Evolutionary conservation across 78 protist genomes (phyloP), one percentile per base, ranked within the genome.

Genomic region (Cavenderia fasciculata): DNA sequence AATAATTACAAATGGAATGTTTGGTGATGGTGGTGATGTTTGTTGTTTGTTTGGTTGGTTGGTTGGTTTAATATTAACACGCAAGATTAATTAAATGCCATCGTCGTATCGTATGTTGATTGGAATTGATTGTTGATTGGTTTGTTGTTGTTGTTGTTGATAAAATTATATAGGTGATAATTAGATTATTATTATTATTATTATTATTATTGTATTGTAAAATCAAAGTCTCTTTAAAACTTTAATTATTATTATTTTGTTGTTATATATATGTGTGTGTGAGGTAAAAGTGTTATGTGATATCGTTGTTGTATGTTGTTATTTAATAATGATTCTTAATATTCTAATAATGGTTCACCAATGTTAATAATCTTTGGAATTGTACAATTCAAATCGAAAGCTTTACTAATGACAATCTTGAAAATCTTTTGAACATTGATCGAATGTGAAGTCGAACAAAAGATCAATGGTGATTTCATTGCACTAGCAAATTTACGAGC

Each of bases 381-480:
- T n/a, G 72, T 93, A 86, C 94, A 79, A 74, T 74, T 84, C 54
- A 97, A 85, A 43, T 95, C 97, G 74, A 97, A 97, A 8, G 95
- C 96, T 69, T 94, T 93, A 56, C 94, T 59, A 43, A 96, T 87
- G 3, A 96, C 94, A 46, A 97, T 95, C 90, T 97, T 98, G 92
- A 98, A 97, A 25, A 97, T 86, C 69, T 95, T 94, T 59, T 94
- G 94, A 29, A 96, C 95, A 72, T 98, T 97, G 89, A 98, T 95
- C 19, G 96, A 74, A 51, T 59, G 93, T 21, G 94, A 65, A 8
- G 98, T 62, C 0, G 97, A 94, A 92, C 98, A 95, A 66, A 97
- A 98, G 59, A 98, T 90, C 27, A 98, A 95, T 10, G 99, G 99
- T 7, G 98, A 94, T 46, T 93, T 94, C 99, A 98, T 98, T 33